A percentile compares a stretch with the other conserved stretches of the same genome.
Evolutionary conservation across 2,329 filamentous ascomycete genomes (phyloP).

Genomic region (Cryphonectria nitschkei): DNA sequence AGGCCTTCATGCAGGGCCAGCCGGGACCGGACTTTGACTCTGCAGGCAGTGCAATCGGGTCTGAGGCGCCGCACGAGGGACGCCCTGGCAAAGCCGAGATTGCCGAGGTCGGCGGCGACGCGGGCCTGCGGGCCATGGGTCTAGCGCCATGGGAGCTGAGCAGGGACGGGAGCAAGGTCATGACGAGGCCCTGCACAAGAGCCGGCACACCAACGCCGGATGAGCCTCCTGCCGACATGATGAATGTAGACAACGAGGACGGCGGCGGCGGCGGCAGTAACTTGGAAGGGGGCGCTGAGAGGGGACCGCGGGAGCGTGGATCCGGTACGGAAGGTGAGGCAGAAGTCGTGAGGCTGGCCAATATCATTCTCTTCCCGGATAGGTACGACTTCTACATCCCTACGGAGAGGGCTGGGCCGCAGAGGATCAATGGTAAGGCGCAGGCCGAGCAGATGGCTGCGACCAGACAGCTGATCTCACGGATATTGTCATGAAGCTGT

Average conservation of each 20-base stretch:
- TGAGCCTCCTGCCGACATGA: slow-evolving; percentile 31
- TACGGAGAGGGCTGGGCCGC: slow-evolving; percentile 33
- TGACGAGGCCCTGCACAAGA: slow-evolving; percentile 39
- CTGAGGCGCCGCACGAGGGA: slow-evolving; percentile 54
- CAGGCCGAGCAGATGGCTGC: slow-evolving; percentile 30
- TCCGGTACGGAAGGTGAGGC: slow-evolving; percentile 46
- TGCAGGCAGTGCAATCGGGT: slow-evolving; percentile 53
- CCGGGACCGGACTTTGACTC: slow-evolving; percentile 61
- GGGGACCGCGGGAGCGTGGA: slow-evolving; percentile 26
- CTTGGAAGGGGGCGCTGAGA: slow-evolving; percentile 31
- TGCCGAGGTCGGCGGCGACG: slow-evolving; percentile 52
- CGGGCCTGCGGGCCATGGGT: slow-evolving; percentile 61
- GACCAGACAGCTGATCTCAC: slow-evolving; percentile 28
- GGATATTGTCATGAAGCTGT: slow-evolving; percentile 19
- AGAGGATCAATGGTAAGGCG: slow-evolving; percentile 24
- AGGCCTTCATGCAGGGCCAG: slow-evolving; percentile 58
- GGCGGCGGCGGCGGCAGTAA: slow-evolving; percentile 5
- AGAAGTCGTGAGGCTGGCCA: slow-evolving; percentile 57
- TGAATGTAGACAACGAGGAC: slow-evolving; percentile 33
- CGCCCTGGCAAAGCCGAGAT: slow-evolving; percentile 56
- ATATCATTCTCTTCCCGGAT: slow-evolving; percentile 61
- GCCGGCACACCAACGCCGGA: slow-evolving; percentile 36
- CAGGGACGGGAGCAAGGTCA: slow-evolving; percentile 38
- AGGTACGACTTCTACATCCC: slow-evolving; percentile 54
- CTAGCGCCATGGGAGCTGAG: slow-evolving; percentile 53